These are phyloP conservation scores for Gastrodia elata DNA, from an alignment of 106 monocot species.

Conservation along the genomic window DNA sequence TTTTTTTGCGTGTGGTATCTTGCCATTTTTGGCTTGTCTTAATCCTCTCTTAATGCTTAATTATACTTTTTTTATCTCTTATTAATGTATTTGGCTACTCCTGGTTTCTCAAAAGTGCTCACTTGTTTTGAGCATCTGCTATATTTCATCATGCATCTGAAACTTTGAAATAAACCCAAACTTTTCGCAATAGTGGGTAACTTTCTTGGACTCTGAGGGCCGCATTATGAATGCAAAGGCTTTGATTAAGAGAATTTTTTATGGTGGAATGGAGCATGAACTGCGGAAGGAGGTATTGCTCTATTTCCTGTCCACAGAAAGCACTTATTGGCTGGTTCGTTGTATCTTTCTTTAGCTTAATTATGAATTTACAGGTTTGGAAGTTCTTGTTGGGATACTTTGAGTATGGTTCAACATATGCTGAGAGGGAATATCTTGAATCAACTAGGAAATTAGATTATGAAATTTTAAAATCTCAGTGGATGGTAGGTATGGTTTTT, in stretches of 20 bases:
- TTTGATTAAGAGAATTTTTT: constrained; percentile 79
- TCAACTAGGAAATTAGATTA: constrained; percentile 64
- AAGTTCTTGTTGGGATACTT: constrained; percentile 82
- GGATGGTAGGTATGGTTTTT: constrained; percentile 46
- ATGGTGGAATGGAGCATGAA: constrained; percentile 82
- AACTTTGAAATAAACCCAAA: neutral
- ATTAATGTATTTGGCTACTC: too few relatives aligned
- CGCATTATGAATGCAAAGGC: constrained; percentile 69
- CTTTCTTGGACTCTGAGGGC: constrained; percentile 79
- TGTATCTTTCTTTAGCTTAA: neutral
- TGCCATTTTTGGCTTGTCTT: too few relatives aligned
- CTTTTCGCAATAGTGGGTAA: constrained; percentile 41
- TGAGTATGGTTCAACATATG: constrained; percentile 88
- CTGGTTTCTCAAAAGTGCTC: neutral
- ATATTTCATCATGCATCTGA: neutral
- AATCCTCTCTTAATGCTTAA: too few relatives aligned
- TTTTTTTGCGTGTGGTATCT: too few relatives aligned
- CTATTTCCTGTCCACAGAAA: neutral
- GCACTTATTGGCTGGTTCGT: neutral
- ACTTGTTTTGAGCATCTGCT: neutral
- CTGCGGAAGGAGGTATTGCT: constrained; percentile 68
- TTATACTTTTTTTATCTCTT: too few relatives aligned
- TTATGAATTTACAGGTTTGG: constrained; percentile 42
- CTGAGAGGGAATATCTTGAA: constrained; percentile 79
- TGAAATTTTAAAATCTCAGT: constrained; percentile 78